Conservation (phyloP, 352 stramenopile species). For the Aphanomyces invadans region DNA sequence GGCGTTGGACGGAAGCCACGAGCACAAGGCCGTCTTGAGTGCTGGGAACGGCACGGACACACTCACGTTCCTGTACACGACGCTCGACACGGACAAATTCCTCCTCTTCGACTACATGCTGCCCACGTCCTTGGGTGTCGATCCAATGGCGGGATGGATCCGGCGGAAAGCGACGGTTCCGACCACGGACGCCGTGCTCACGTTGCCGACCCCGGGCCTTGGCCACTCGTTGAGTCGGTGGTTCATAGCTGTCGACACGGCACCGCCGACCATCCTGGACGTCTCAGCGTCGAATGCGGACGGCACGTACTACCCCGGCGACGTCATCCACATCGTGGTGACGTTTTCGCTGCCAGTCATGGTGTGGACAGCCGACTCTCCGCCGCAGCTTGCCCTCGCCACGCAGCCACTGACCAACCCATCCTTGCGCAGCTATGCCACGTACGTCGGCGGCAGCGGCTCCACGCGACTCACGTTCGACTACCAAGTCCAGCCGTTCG, state of each 20-base stretch:
- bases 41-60: constrained; percentile 39
- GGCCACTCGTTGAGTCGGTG: constrained; percentile 43
- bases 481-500: constrained; percentile 41
- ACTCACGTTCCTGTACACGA: constrained; percentile 52
- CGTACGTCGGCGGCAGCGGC: constrained; percentile 45
- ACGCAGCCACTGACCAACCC: not conserved
- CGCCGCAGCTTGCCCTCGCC: constrained; percentile 27
- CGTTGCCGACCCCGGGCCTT: constrained; percentile 35
- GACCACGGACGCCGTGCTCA: constrained; percentile 35
- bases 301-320: constrained; percentile 50
- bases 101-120: constrained; percentile 57
- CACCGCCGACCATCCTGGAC: constrained; percentile 32
- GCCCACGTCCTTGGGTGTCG: constrained; percentile 34
- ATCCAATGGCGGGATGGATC: constrained; percentile 25
- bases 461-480: constrained; percentile 39
- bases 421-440: constrained; percentile 29
- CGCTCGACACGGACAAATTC: constrained; percentile 45
- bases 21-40: constrained; percentile 44
- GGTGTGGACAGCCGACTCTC: constrained; percentile 38
- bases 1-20: constrained; percentile 34
- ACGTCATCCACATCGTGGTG: constrained; percentile 44
- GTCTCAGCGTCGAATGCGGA: constrained; percentile 35
- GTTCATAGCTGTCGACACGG: constrained; percentile 52
- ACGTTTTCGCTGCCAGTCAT: constrained; percentile 57
- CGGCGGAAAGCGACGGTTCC: constrained; percentile 44